Conservation (phyloP, 805 yeast species). For the Zygoascus flipseniorum region DNA sequence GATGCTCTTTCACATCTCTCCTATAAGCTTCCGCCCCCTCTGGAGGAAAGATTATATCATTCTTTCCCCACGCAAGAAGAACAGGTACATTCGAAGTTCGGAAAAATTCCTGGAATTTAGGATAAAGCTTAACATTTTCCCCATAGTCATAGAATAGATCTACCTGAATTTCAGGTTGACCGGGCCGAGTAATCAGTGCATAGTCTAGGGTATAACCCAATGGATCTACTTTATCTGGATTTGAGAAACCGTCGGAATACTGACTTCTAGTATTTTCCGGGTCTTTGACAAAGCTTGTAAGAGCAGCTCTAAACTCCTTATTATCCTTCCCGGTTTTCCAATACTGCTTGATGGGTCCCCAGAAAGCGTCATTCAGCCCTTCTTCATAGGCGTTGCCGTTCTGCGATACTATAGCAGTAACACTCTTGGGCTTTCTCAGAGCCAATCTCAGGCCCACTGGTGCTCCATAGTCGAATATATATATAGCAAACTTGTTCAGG, state of each 20-base stretch:
- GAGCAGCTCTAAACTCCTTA: conserved; percentile 10
- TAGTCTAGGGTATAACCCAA: conserved; percentile 27
- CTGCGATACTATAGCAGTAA: conserved; percentile 32
- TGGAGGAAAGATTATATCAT: conserved; percentile 30
- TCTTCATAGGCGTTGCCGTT: conserved; percentile 40
- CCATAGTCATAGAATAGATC: conserved; percentile 32
- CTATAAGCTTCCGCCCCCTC: conserved; percentile 34
- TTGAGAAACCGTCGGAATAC: conserved; percentile 28
- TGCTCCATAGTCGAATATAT: conserved; percentile 39
- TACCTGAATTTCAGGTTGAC: conserved; percentile 28
- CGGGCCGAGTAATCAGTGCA: conserved; percentile 22
- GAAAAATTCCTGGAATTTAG: conserved; percentile 31
- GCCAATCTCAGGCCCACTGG: conserved; percentile 36
- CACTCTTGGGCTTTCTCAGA: conserved; percentile 25
- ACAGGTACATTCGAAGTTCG: conserved; percentile 29
- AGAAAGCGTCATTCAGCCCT: conserved; percentile 32
- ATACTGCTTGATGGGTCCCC: conserved; percentile 30
- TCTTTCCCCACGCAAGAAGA: conserved; percentile 35
- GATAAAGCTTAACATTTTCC: conserved; percentile 31
- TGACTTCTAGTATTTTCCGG: conserved; percentile 18
- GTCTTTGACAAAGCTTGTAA: conserved; percentile 3
- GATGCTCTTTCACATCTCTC: conserved; percentile 27
- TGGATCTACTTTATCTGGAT: conserved; percentile 27
- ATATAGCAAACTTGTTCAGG: conserved; percentile 27
- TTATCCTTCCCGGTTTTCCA: conserved; percentile 25